phyloP scores from a whole-genome alignment of 2,329 filamentous ascomycete species.

The Exophiala sp. region DNA sequence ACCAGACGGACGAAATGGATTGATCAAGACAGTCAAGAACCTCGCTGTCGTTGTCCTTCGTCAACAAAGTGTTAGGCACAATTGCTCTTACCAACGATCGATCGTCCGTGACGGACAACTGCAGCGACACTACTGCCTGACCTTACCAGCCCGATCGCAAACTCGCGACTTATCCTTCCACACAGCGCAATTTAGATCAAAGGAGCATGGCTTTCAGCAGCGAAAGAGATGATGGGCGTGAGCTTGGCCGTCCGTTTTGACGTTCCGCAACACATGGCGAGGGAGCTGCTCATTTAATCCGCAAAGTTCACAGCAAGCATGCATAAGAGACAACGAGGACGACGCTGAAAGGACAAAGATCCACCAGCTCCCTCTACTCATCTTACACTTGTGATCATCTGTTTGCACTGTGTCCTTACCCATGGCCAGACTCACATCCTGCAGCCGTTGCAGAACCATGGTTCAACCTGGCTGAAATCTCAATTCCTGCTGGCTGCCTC shows the following conservation, averaged over 20 bases:
- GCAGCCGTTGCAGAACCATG: conserved; percentile 21
- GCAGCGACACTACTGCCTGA: too few species aligned
- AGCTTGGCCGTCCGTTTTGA: neutral
- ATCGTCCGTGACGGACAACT: too few species aligned
- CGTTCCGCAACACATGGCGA: conserved; percentile 5
- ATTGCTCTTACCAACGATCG: too few species aligned
- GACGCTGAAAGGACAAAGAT: conserved; percentile 12
- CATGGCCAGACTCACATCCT: conserved; percentile 8
- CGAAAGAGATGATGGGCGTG: neutral
- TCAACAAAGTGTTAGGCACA: too few species aligned
- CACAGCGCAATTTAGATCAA: too few species aligned
- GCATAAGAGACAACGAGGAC: conserved; percentile 10
- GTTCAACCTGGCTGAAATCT: conserved; percentile 24
- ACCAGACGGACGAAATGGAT: too few species aligned
- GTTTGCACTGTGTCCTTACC: conserved; percentile 14
- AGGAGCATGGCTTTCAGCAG: neutral
- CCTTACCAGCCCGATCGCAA: neutral
- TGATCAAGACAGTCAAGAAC: too few species aligned
- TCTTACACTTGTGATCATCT: conserved; percentile 17
- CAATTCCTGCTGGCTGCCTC: conserved; percentile 24
- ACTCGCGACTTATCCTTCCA: too few species aligned
- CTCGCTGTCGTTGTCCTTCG: too few species aligned
- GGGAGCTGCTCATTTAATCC: conserved; percentile 11
- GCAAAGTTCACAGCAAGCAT: conserved; percentile 1
- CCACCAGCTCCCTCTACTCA: conserved; percentile 16